These are phyloP conservation scores for Cafeteria roenbergensis DNA, from an alignment of 108 stramenopile species.

Conservation along the genomic window DNA sequence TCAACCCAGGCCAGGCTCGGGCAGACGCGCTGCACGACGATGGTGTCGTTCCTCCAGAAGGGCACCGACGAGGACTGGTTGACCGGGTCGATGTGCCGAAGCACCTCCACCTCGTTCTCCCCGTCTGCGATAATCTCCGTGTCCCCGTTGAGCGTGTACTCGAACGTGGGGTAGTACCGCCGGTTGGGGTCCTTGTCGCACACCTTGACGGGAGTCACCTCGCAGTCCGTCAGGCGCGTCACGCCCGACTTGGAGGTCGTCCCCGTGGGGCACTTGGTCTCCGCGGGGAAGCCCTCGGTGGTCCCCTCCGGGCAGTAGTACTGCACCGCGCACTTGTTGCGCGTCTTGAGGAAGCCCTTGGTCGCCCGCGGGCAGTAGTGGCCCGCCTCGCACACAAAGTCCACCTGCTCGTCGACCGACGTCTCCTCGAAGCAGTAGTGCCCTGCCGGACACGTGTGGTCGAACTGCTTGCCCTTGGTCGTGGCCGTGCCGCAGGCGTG, in stretches of 20 bases:
- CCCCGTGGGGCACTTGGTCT: conserved; percentile 47
- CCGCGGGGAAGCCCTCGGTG: conserved; percentile 22
- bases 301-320: conserved; percentile 58
- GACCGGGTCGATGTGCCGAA: conserved; percentile 47
- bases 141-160: conserved; percentile 30
- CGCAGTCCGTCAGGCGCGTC: conserved; percentile 35
- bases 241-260: conserved; percentile 47
- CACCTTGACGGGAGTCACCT: conserved; percentile 42
- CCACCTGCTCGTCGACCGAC: conserved; percentile 37
- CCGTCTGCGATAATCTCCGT: conserved; percentile 9
- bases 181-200: conserved; percentile 52
- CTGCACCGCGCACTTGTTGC: conserved; percentile 53
- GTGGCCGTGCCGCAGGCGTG: conserved; percentile 55
- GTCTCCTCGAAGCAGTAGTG: conserved; percentile 42
- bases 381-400: conserved; percentile 41
- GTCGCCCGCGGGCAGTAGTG: conserved; percentile 53
- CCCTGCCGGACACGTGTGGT: conserved; percentile 55
- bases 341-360: conserved; percentile 25
- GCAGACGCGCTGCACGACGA: conserved; percentile 57
- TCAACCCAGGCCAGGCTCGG: conserved; percentile 51
- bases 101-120: conserved; percentile 47
- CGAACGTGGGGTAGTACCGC: conserved; percentile 44
- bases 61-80: conserved; percentile 30
- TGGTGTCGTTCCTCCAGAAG: conserved; percentile 58
- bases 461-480: conserved; percentile 45